phyloP scores from a whole-genome alignment of 2,329 filamentous ascomycete species.

The Sphaerulina musiva region DNA sequence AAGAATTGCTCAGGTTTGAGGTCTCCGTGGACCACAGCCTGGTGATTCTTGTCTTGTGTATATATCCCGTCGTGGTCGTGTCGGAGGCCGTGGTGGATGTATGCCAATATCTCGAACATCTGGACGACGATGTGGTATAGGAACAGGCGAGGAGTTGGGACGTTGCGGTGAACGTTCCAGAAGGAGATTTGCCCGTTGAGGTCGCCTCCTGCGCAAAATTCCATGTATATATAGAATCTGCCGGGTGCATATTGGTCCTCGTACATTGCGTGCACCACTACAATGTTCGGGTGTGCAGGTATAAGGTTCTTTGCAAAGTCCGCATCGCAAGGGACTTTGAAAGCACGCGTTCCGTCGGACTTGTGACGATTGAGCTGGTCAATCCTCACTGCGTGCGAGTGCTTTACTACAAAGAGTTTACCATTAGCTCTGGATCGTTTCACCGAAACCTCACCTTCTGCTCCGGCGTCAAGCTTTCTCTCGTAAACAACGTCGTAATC shows the following conservation, averaged over 20 bases:
- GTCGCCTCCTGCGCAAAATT: constrained; percentile 13
- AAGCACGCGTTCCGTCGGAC: neutral
- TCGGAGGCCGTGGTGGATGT: constrained; percentile 20
- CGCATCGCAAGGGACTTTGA: constrained; percentile 2
- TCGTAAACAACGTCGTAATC: neutral
- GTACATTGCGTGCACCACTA: neutral
- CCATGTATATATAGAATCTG: constrained; percentile 1
- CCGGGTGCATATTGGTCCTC: neutral
- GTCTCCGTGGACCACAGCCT: constrained; percentile 18
- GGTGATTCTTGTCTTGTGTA: constrained; percentile 9
- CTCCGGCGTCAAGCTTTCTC: neutral
- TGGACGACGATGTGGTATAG: constrained; percentile 16
- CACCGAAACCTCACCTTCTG: neutral
- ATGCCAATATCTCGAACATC: constrained; percentile 16
- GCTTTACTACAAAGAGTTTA: neutral
- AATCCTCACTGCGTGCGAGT: neutral
- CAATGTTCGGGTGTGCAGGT: neutral
- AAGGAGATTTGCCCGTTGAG: constrained; percentile 6
- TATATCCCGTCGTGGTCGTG: constrained; percentile 5
- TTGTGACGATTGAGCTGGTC: too few relatives aligned
- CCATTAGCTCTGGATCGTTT: neutral
- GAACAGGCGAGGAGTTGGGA: constrained; percentile 7
- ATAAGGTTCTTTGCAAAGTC: neutral
- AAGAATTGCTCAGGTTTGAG: constrained; percentile 22
- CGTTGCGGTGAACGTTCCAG: neutral